phyloP scores from a whole-genome alignment of 2,329 filamentous ascomycete species.

The Talaromyces funiculosus region DNA sequence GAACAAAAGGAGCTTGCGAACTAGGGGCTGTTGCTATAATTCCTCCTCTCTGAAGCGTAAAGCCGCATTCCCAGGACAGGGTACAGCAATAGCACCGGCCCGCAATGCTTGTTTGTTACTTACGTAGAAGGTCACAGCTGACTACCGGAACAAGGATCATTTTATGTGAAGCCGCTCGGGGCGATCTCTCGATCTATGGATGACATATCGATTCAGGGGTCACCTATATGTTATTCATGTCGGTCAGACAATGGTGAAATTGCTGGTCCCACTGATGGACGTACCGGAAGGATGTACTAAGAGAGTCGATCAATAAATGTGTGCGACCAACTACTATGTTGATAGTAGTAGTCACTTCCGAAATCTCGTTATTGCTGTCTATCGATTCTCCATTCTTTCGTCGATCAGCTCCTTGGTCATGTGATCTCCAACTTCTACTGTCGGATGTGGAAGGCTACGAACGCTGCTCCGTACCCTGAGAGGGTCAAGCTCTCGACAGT shows the following conservation, averaged over 20 bases:
- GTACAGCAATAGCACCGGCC: background rate
- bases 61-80: background rate
- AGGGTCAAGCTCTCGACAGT: constrained; percentile 3
- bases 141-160: background rate
- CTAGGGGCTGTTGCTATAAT: background rate
- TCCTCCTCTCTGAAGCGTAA: background rate
- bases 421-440: background rate
- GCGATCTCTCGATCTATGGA: background rate
- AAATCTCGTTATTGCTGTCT: background rate
- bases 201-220: background rate
- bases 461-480: background rate
- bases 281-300: background rate
- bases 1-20: background rate
- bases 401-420: background rate
- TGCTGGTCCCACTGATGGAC: background rate
- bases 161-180: background rate
- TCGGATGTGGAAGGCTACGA: background rate
- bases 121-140: background rate
- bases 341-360: background rate
- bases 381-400: background rate
- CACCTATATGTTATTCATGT: background rate
- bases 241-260: background rate
- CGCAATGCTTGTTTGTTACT: background rate
- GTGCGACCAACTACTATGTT: too few species aligned
- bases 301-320: background rate